phyloP scores from a whole-genome alignment of 164 flowering plant species.

The Euptelea pleiosperma region DNA sequence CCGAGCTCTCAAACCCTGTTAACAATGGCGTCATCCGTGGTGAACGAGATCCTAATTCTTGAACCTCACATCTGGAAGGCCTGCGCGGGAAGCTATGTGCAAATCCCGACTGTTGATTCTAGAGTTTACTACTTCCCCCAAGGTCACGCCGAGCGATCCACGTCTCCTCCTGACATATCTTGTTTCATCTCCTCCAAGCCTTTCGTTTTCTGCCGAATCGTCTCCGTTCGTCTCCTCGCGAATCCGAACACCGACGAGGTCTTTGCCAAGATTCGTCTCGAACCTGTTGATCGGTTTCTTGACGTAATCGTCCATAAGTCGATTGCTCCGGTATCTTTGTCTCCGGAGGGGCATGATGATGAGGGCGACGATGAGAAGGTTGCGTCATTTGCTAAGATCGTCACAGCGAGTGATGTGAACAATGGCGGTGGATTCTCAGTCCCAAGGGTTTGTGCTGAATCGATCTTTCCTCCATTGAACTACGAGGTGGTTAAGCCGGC shows the following conservation, averaged over 20 bases:
- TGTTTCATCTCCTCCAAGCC: conserved; percentile 20
- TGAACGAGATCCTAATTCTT: conserved; percentile 22
- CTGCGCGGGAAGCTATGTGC: conserved; percentile 49
- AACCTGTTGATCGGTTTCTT: conserved; percentile 4
- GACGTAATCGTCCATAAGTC: background rate
- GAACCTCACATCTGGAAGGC: conserved; percentile 63
- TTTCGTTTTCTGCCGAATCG: conserved; percentile 34
- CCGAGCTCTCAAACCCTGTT: conserved; percentile 26
- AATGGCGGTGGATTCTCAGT: conserved; percentile 94
- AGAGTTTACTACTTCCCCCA: conserved; percentile 79
- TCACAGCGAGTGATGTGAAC: conserved; percentile 78
- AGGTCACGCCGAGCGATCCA: conserved; percentile 62
- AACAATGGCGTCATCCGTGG: conserved; percentile 6
- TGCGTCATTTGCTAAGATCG: conserved; percentile 48
- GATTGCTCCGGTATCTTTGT: background rate
- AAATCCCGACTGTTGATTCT: conserved; percentile 43
- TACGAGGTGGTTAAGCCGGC: conserved; percentile 63
- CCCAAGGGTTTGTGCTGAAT: conserved; percentile 75
- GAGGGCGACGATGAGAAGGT: conserved; percentile 20
- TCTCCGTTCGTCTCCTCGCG: conserved; percentile 36
- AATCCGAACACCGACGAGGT: conserved; percentile 56
- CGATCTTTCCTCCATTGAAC: conserved; percentile 60
- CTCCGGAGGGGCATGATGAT: background rate
- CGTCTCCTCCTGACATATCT: conserved; percentile 18
- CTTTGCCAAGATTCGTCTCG: conserved; percentile 37